phyloP scores from a whole-genome alignment of 768 basidiomycete species.

The Holtermanniella nyarrowii region DNA sequence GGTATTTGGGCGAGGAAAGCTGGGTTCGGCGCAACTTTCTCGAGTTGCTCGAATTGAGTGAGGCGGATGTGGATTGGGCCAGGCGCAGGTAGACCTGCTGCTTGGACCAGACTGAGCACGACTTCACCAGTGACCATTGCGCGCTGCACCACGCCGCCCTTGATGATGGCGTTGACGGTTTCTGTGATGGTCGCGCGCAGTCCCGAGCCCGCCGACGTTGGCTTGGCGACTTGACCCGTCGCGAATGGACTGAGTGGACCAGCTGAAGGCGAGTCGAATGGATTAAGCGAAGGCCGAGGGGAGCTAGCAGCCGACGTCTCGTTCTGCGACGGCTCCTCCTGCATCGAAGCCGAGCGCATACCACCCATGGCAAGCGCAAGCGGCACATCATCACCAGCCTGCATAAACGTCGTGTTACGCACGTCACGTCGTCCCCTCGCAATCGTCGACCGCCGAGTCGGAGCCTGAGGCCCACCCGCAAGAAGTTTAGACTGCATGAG shows the following conservation, averaged over 20 bases:
- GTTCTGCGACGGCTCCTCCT: constrained; percentile 7
- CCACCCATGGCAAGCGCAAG: constrained; percentile 22
- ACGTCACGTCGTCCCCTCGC: constrained; percentile 42
- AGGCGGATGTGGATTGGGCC: constrained; percentile 39
- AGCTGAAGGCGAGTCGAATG: constrained; percentile 27
- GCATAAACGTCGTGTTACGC: constrained; percentile 40
- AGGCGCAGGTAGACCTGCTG: constrained; percentile 1
- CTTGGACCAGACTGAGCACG: constrained; percentile 18
- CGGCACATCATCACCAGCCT: constrained; percentile 24
- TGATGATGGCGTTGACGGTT: constrained; percentile 42
- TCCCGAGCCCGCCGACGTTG: constrained; percentile 22
- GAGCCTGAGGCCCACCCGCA: constrained; percentile 25
- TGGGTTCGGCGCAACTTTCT: constrained; percentile 45
- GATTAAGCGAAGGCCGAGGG: constrained; percentile 28
- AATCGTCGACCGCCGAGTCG: constrained; percentile 22
- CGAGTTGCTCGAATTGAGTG: constrained; percentile 38
- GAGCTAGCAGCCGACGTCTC: constrained; percentile 11
- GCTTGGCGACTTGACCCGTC: constrained; percentile 6
- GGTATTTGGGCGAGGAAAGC: constrained; percentile 36
- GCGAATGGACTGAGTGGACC: background rate
- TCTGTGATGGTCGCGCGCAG: constrained; percentile 41
- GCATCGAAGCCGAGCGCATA: constrained; percentile 4
- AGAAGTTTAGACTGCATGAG: constrained; percentile 41
- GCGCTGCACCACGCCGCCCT: constrained; percentile 32
- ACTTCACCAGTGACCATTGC: constrained; percentile 44